Evolutionary conservation across 768 basidiomycete genomes (phyloP).

Genomic region (Dacryopinax spathularia): DNA sequence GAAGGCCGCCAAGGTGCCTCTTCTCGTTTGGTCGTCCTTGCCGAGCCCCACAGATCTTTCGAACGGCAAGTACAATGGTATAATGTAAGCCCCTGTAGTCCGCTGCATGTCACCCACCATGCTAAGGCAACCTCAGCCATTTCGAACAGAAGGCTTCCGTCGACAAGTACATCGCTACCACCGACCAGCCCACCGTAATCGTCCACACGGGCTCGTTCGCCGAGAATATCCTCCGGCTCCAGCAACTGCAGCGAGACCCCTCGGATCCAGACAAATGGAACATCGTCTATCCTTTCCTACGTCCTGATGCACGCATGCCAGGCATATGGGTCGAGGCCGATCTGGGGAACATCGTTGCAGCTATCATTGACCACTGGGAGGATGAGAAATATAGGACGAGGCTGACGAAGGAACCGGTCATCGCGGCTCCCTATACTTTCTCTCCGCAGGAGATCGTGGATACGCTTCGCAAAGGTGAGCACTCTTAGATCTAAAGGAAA

Average conservation of each 20-base stretch:
- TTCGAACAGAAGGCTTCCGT: neutral
- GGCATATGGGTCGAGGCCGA: neutral
- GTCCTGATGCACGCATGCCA: neutral
- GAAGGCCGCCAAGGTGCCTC: conserved; percentile 17
- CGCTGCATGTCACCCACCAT: neutral
- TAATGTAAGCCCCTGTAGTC: no score
- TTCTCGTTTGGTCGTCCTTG: conserved; percentile 15
- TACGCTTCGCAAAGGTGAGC: neutral
- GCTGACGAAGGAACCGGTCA: neutral
- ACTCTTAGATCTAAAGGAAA: no score
- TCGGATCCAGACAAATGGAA: neutral
- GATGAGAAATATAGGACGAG: conserved; percentile 1
- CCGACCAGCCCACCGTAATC: neutral
- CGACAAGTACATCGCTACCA: neutral
- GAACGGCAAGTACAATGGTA: neutral
- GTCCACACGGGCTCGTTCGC: neutral
- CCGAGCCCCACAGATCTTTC: neutral
- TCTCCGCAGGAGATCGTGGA: neutral
- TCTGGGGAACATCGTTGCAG: neutral
- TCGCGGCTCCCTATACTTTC: neutral
- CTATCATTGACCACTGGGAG: conserved; percentile 4
- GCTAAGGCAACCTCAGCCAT: neutral
- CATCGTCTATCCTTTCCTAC: neutral
- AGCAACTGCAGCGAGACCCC: neutral
- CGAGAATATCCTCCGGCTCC: neutral